Conservation (phyloP, 208 protist species). For the Tetramitus jugosus region DNA sequence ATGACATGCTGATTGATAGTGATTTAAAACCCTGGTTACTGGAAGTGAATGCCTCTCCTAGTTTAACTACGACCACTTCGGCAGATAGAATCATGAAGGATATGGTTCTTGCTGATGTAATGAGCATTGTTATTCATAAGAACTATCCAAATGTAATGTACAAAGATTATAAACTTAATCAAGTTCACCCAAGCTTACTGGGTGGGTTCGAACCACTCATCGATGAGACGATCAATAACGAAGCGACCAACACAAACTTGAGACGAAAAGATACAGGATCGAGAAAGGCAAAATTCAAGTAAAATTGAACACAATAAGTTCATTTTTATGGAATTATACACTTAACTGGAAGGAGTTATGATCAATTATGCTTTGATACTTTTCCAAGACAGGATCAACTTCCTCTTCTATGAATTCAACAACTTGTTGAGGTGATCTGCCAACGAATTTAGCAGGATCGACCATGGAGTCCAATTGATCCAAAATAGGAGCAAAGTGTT, state of each 20-base stretch:
- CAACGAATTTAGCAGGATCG: slow-evolving; percentile 38
- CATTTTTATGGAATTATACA: too few species aligned
- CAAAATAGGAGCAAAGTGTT: slow-evolving; percentile 36
- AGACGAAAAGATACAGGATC: too few species aligned
- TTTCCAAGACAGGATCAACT: slow-evolving; percentile 33
- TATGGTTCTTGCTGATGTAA: slow-evolving; percentile 58
- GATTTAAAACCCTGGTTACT: slow-evolving; percentile 87
- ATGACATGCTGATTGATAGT: slow-evolving; percentile 91
- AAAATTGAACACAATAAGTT: too few species aligned
- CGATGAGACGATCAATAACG: too few species aligned
- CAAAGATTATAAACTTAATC: slow-evolving; percentile 53
- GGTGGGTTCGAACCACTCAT: too few species aligned
- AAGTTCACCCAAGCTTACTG: too few species aligned
- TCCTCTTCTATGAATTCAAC: slow-evolving; percentile 37
- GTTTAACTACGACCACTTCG: slow-evolving; percentile 64
- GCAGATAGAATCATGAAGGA: slow-evolving; percentile 70
- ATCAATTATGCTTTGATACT: slow-evolving; percentile 19
- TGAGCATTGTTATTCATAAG: slow-evolving; percentile 68
- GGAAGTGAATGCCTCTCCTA: slow-evolving; percentile 87
- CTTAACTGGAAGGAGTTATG: background rate
- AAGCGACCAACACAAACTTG: too few species aligned
- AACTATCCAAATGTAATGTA: slow-evolving; percentile 53
- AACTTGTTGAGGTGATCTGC: slow-evolving; percentile 39
- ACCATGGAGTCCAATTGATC: slow-evolving; percentile 34
- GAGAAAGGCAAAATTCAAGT: too few species aligned